A percentile compares a stretch with the other conserved stretches of the same genome.
These are phyloP conservation scores for Podospora sp. DNA, from an alignment of 495 filamentous ascomycete genomes.

Conservation along the genomic window DNA sequence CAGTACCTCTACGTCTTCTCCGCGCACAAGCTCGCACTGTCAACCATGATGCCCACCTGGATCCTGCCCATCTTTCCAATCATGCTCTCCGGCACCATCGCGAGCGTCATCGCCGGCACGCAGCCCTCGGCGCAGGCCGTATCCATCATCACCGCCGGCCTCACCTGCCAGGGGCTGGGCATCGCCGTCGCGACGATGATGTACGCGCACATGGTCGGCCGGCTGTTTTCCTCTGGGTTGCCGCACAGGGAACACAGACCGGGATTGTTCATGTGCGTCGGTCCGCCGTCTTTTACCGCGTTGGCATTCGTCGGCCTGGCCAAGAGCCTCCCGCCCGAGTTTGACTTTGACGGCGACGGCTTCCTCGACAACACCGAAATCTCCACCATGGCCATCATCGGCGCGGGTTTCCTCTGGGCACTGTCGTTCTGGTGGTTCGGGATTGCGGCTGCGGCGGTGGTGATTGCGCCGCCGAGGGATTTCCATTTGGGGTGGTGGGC, in stretches of 20 bases:
- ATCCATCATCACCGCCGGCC: constrained; percentile 51
- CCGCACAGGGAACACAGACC: constrained; percentile 52
- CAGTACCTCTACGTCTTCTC: constrained; percentile 58
- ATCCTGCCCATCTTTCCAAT: constrained; percentile 61
- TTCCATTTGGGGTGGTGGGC: constrained; percentile 62
- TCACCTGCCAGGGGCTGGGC: constrained; percentile 58
- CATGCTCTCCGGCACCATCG: constrained; percentile 57
- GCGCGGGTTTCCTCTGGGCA: constrained; percentile 70
- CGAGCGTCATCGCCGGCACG: constrained; percentile 44
- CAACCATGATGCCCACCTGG: constrained; percentile 59
- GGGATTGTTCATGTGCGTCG: constrained; percentile 73
- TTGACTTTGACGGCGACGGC: constrained; percentile 37
- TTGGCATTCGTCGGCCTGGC: constrained; percentile 37
- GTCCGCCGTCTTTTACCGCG: constrained; percentile 65
- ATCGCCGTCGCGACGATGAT: constrained; percentile 54
- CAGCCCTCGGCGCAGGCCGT: constrained; percentile 47
- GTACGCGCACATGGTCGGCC: constrained; percentile 62
- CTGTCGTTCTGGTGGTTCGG: constrained; percentile 77
- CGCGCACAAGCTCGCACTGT: constrained; percentile 38
- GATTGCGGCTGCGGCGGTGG: constrained; percentile 59
- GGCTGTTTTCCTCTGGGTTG: constrained; percentile 63
- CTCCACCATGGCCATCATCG: constrained; percentile 53
- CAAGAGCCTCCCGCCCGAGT: constrained; percentile 36
- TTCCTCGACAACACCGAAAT: constrained; percentile 36
- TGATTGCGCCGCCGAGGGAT: constrained; percentile 52